Percentiles rank a stretch among this genome's conserved stretches.
Conservation (phyloP, 257 asterid species). For the Forsythia viridissima region DNA sequence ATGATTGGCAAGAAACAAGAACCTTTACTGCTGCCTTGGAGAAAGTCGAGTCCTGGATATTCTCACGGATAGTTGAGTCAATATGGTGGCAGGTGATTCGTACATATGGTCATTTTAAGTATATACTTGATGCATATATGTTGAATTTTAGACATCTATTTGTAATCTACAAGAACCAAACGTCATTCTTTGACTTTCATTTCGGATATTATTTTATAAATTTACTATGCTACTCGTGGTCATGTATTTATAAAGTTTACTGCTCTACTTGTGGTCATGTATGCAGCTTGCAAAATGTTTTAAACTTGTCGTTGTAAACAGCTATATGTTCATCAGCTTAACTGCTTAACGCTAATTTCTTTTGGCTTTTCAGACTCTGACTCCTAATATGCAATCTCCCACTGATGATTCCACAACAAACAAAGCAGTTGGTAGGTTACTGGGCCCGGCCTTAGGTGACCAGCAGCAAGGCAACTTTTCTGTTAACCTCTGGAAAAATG, state of each 20-base stretch:
- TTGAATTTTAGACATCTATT: constrained; percentile 9
- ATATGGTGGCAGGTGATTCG: constrained; percentile 98
- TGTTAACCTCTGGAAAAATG: constrained; percentile 75
- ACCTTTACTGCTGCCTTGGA: constrained; percentile 79
- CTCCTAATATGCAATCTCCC: constrained; percentile 93
- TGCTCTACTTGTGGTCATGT: constrained; percentile 13
- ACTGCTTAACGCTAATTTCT: constrained; percentile 16
- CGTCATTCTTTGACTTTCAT: constrained; percentile 1
- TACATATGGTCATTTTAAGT: neutral
- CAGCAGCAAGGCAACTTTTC: constrained; percentile 83
- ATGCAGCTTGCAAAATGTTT: constrained; percentile 4
- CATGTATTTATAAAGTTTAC: neutral
- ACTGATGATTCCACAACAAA: constrained; percentile 36
- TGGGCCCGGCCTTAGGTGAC: constrained; percentile 76
- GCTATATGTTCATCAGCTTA: constrained; percentile 2
- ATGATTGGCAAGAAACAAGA: constrained; percentile 95
- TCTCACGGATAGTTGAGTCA: constrained; percentile 87
- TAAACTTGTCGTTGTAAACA: neutral
- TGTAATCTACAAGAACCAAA: neutral
- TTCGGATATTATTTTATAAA: neutral
- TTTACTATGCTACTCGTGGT: constrained; percentile 9
- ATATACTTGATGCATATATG: constrained; percentile 1
- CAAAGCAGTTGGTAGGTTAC: constrained; percentile 47
- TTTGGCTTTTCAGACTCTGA: constrained; percentile 57
- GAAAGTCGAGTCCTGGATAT: constrained; percentile 93